Percentiles rank a stretch among this genome's conserved stretches.
These are phyloP conservation scores for Arthroderma sp. DNA, from an alignment of 2,329 filamentous ascomycete genomes.

Conservation along the genomic window DNA sequence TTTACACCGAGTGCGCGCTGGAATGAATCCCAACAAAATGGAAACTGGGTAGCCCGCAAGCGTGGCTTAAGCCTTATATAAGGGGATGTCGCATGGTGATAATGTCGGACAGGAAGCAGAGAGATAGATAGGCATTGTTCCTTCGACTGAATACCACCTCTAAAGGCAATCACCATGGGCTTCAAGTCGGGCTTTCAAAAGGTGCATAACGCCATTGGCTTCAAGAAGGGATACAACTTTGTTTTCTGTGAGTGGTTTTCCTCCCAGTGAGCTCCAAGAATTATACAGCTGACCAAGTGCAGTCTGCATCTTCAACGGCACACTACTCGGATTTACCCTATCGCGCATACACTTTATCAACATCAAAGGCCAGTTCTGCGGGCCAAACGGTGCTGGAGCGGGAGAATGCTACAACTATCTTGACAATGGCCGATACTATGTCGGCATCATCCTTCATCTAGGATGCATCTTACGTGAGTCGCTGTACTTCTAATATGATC, in stretches of 20 bases:
- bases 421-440: constrained; percentile 19
- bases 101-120: too few relatives aligned
- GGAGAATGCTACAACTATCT: constrained; percentile 34
- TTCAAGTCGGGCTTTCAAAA: not conserved
- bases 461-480: constrained; percentile 17
- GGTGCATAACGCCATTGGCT: constrained; percentile 2
- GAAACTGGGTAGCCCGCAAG: too few relatives aligned
- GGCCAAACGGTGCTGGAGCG: constrained; percentile 18
- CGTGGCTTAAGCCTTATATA: too few relatives aligned
- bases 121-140: too few relatives aligned
- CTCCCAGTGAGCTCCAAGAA: not conserved
- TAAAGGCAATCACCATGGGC: too few relatives aligned
- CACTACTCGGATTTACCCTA: constrained; percentile 36
- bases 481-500: not conserved
- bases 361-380: constrained; percentile 1
- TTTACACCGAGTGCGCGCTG: too few relatives aligned
- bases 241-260: constrained; percentile 1
- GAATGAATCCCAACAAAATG: too few relatives aligned
- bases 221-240: constrained; percentile 5
- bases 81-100: too few relatives aligned
- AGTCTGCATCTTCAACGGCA: constrained; percentile 32
- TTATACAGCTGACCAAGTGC: not conserved
- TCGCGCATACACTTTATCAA: constrained; percentile 36
- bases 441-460: constrained; percentile 34
- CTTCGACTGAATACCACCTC: too few relatives aligned